Conservation (phyloP, 73 alveolate genomes). For the Paramecium octaurelia region DNA sequence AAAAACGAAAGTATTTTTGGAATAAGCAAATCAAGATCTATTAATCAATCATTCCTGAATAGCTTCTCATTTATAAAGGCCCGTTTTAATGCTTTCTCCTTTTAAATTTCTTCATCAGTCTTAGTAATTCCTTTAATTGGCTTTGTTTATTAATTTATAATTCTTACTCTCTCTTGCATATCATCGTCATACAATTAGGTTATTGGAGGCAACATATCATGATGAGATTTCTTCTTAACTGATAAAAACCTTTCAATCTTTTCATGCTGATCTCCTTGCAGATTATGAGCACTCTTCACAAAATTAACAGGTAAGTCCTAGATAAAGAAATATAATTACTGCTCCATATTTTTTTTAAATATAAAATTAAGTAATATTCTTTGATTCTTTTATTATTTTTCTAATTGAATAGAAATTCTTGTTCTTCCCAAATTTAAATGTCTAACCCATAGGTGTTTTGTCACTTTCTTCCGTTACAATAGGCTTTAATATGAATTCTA, state of each 20-base stretch:
- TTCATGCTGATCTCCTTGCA: not conserved
- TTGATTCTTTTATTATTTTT: not conserved
- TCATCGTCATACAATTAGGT: constrained; percentile 69
- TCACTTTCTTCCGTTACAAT: not conserved
- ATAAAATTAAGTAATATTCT: constrained; percentile 34
- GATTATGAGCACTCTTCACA: constrained; percentile 62
- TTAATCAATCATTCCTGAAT: not conserved
- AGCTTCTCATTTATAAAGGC: not conserved
- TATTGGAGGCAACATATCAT: constrained; percentile 66
- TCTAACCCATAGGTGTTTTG: not conserved
- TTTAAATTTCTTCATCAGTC: not conserved
- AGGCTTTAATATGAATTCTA: not conserved
- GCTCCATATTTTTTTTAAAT: constrained; percentile 56
- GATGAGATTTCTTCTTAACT: constrained; percentile 71
- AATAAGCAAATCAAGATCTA: too few species aligned
- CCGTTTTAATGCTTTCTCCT: not conserved
- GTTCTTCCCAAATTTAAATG: not conserved
- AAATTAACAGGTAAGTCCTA: constrained; percentile 66
- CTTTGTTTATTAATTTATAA: not conserved
- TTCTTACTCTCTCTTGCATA: not conserved
- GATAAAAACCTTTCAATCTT: constrained; percentile 60
- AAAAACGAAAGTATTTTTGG: too few species aligned
- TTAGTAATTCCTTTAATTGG: not conserved
- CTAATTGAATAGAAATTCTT: not conserved
- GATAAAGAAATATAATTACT: not conserved